Evolutionary conservation across 371 early-diverging fungal genomes (phyloP).

Genomic region (Haplosporangium sp.): DNA sequence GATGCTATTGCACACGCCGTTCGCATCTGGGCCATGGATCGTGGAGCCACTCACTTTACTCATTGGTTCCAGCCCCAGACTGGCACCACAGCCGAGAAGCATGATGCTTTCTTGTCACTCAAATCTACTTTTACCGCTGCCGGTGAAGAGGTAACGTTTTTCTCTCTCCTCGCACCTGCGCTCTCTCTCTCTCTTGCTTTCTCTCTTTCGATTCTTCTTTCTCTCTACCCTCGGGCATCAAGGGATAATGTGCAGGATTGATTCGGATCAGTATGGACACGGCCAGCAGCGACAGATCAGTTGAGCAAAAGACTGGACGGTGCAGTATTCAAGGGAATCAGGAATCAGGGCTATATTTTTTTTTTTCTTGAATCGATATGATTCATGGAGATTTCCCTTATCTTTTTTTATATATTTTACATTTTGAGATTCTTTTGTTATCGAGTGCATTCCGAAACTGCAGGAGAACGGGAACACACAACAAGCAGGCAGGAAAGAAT

Average conservation of each 20-base stretch:
- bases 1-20: slow-evolving; percentile 98
- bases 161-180: background rate
- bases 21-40: slow-evolving; percentile 96
- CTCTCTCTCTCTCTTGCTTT: too few relatives aligned
- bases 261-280: too few relatives aligned
- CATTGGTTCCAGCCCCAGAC: slow-evolving; percentile 99
- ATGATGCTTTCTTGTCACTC: slow-evolving; percentile 95
- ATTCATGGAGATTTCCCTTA: slow-evolving; percentile 10
- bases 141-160: slow-evolving; percentile 75
- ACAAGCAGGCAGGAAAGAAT: too few relatives aligned
- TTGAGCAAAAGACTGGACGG: background rate
- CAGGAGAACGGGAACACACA: too few relatives aligned
- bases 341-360: too few relatives aligned
- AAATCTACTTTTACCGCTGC: slow-evolving; percentile 78
- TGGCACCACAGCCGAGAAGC: slow-evolving; percentile 98
- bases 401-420: background rate
- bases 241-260: too few relatives aligned
- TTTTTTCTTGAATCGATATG: slow-evolving; percentile 18
- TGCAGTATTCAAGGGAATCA: background rate
- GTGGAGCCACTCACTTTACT: slow-evolving; percentile 96
- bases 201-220: too few relatives aligned
- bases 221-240: too few relatives aligned
- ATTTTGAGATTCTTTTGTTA: too few relatives aligned
- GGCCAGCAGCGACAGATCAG: too few relatives aligned
- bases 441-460: too few relatives aligned